Percentiles rank a stretch among this genome's conserved stretches.
These are phyloP conservation scores for Craterostigma plantagineum DNA, from an alignment of 257 asterid species.

Conservation along the genomic window DNA sequence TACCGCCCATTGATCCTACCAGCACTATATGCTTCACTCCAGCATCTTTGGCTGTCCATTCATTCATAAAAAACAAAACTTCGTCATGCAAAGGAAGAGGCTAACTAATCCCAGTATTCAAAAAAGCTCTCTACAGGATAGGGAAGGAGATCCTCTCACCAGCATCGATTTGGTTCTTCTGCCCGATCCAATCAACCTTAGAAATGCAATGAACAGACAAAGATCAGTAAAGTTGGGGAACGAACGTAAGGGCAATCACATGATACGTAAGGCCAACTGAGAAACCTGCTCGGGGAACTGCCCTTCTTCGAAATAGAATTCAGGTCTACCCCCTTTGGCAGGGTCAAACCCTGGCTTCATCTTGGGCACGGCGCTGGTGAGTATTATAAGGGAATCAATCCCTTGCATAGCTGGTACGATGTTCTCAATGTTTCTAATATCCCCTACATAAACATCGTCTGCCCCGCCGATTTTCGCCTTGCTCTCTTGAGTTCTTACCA, in stretches of 20 bases:
- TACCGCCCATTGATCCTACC: slow-evolving; percentile 99
- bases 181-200: slow-evolving; percentile 97
- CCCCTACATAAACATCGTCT: slow-evolving; percentile 68
- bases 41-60: slow-evolving; percentile 61
- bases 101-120: slow-evolving; percentile 79
- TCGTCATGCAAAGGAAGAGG: slow-evolving; percentile 14
- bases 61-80: background rate
- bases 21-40: slow-evolving; percentile 89
- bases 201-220: slow-evolving; percentile 6
- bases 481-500: slow-evolving; percentile 81
- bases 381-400: slow-evolving; percentile 63
- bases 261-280: background rate
- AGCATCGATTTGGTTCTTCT: slow-evolving; percentile 84
- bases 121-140: background rate
- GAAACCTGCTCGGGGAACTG: slow-evolving; percentile 66
- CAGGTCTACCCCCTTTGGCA: slow-evolving; percentile 69
- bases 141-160: slow-evolving; percentile 26
- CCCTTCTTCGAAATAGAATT: slow-evolving; percentile 81
- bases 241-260: background rate
- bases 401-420: slow-evolving; percentile 52
- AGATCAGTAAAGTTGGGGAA: slow-evolving; percentile 1
- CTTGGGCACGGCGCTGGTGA: slow-evolving; percentile 88
- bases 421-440: slow-evolving; percentile 45
- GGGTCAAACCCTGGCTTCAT: slow-evolving; percentile 90
- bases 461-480: slow-evolving; percentile 69